Percentiles rank a stretch among this genome's conserved stretches.
These are phyloP conservation scores for Xylaria sp. DNA, from an alignment of 2,329 filamentous ascomycete species.

Conservation along the genomic window DNA sequence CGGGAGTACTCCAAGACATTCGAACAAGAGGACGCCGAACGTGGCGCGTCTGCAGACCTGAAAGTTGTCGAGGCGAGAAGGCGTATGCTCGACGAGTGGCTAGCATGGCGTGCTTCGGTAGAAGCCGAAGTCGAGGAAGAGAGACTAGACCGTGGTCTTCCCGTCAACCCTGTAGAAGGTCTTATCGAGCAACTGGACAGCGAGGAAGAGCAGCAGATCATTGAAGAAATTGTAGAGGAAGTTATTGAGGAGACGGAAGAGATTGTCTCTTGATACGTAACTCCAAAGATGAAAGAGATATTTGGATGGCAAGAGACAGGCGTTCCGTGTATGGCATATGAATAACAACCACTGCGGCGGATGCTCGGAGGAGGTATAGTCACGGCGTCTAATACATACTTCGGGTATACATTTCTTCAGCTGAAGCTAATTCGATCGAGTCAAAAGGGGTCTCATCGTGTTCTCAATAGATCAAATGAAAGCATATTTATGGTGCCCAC, in stretches of 20 bases:
- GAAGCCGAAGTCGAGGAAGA: constrained; percentile 79
- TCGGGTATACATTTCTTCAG: constrained; percentile 21
- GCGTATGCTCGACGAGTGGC: constrained; percentile 86
- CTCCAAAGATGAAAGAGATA: background rate
- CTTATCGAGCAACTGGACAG: constrained; percentile 69
- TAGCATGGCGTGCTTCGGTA: constrained; percentile 80
- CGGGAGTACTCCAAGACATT: constrained; percentile 95
- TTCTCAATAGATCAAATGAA: background rate
- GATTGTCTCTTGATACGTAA: constrained; percentile 54
- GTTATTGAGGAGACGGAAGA: constrained; percentile 89
- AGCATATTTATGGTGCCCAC: background rate
- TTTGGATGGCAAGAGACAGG: constrained; percentile 36
- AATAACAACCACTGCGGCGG: constrained; percentile 26
- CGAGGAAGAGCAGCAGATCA: constrained; percentile 77
- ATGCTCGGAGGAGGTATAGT: constrained; percentile 16
- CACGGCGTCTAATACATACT: constrained; percentile 21
- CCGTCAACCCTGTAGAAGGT: constrained; percentile 71
- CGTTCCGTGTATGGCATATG: constrained; percentile 45
- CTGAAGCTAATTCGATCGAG: background rate
- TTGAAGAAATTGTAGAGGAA: constrained; percentile 91
- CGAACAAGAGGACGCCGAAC: constrained; percentile 93
- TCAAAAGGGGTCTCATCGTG: background rate
- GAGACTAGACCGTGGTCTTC: constrained; percentile 72
- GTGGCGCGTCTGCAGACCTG: constrained; percentile 91
- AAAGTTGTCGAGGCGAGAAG: constrained; percentile 91